phyloP scores from a whole-genome alignment of 371 early-diverging fungal genomes.

The Blakeslea trispora region DNA sequence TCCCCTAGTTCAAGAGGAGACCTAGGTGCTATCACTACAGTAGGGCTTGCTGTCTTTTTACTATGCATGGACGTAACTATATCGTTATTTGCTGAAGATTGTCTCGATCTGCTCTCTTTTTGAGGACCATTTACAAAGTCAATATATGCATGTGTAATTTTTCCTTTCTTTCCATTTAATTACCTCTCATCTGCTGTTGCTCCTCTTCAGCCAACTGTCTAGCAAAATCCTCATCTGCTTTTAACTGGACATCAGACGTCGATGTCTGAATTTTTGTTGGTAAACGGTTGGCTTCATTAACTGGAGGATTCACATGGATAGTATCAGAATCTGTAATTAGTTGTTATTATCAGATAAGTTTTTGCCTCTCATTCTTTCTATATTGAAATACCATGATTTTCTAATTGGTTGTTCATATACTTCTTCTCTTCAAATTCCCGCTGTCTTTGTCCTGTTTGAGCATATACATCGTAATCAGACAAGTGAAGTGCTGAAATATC shows the following conservation, averaged over 20 bases:
- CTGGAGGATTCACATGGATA: constrained; percentile 31
- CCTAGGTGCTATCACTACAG: constrained; percentile 25
- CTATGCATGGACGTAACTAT: constrained; percentile 15
- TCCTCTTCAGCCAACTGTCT: constrained; percentile 41
- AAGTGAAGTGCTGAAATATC: constrained; percentile 53
- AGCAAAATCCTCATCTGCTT: constrained; percentile 51
- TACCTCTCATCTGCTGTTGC: constrained; percentile 4
- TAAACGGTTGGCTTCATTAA: neutral
- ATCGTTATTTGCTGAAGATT: constrained; percentile 3
- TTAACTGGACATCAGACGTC: constrained; percentile 38
- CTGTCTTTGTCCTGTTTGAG: constrained; percentile 27
- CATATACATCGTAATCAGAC: constrained; percentile 53
- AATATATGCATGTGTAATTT: neutral
- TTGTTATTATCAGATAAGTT: constrained; percentile 1
- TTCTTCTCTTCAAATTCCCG: constrained; percentile 2
- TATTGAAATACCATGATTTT: neutral
- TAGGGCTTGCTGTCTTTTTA: constrained; percentile 12
- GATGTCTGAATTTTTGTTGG: constrained; percentile 10
- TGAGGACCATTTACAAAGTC: neutral
- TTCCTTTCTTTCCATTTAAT: neutral
- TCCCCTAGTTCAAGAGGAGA: constrained; percentile 27
- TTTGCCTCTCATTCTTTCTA: neutral
- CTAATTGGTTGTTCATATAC: too few relatives aligned
- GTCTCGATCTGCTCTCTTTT: constrained; percentile 12
- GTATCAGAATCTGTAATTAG: constrained; percentile 13